Evolutionary conservation across 345 rosid species (phyloP).

Genomic region (Nephelium lappaceum): DNA sequence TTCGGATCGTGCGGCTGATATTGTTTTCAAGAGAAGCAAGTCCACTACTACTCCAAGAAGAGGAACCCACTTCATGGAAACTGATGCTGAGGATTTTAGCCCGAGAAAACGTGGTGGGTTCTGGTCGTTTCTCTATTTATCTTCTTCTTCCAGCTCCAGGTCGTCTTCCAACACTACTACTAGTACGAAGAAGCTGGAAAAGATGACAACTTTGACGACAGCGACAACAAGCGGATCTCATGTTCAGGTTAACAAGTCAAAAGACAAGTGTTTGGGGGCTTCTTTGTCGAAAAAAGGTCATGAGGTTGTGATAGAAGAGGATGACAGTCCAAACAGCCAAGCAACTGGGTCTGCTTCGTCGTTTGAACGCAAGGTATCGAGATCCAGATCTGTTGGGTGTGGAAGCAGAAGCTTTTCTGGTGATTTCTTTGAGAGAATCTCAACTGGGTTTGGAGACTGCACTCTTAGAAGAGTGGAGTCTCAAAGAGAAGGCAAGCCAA

Average conservation of each 20-base stretch:
- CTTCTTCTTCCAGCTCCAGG: constrained; percentile 50
- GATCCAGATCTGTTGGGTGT: constrained; percentile 99
- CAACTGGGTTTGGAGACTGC: constrained; percentile 98
- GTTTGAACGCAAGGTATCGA: constrained; percentile 87
- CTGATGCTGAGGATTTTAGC: constrained; percentile 48
- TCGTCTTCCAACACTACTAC: neutral
- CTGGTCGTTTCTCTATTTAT: constrained; percentile 83
- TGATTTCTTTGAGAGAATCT: constrained; percentile 93
- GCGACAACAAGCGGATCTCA: constrained; percentile 21
- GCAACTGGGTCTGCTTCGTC: constrained; percentile 54
- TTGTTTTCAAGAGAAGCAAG: constrained; percentile 80
- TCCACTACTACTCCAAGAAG: constrained; percentile 57
- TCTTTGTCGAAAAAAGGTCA: constrained; percentile 50
- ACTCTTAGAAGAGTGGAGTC: constrained; percentile 93
- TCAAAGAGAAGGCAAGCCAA: constrained; percentile 78
- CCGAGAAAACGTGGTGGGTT: constrained; percentile 72
- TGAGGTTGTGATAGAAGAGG: constrained; percentile 49
- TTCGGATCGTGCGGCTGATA: constrained; percentile 36
- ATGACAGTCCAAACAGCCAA: constrained; percentile 56
- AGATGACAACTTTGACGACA: constrained; percentile 21
- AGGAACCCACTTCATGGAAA: constrained; percentile 38
- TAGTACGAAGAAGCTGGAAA: constrained; percentile 40
- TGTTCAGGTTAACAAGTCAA: constrained; percentile 27
- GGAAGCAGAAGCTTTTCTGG: constrained; percentile 99
- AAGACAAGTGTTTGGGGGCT: constrained; percentile 42